Evolutionary conservation across 345 rosid genomes (phyloP).

Genomic region (Citrus reticulata): DNA sequence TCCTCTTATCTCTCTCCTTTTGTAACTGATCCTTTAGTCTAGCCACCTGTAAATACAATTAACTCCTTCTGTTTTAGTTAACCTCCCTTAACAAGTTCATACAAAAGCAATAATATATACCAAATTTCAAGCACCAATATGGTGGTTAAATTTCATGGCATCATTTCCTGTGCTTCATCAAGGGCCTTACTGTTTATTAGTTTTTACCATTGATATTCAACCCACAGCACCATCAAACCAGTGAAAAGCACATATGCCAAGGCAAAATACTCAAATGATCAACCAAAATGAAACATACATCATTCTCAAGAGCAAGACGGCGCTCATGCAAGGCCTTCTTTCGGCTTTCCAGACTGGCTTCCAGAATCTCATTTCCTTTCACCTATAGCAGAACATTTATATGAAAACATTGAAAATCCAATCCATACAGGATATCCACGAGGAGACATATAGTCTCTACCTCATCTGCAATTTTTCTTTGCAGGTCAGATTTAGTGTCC

Average conservation of each 20-base stretch:
- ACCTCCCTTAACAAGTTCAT: background rate
- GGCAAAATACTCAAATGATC: background rate
- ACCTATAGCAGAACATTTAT: conserved; percentile 36
- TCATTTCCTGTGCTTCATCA: background rate
- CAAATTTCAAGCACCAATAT: background rate
- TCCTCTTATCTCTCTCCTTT: conserved; percentile 62
- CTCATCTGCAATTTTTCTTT: conserved; percentile 64
- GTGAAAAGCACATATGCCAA: background rate
- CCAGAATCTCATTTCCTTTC: conserved; percentile 56
- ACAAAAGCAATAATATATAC: background rate
- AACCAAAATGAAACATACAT: conserved; percentile 41
- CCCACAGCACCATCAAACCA: background rate
- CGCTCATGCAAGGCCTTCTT: conserved; percentile 61
- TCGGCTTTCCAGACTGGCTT: conserved; percentile 54
- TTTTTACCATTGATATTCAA: background rate
- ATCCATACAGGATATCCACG: conserved; percentile 2
- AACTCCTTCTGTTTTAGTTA: background rate
- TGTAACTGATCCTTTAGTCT: conserved; percentile 77
- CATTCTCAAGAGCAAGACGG: conserved; percentile 71
- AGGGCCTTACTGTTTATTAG: background rate
- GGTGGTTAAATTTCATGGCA: background rate
- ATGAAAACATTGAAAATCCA: background rate
- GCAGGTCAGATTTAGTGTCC: conserved; percentile 57
- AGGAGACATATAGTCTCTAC: conserved; percentile 26
- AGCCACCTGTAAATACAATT: conserved; percentile 52